These are phyloP conservation scores for Laguncularia racemosa DNA, from an alignment of 345 rosid species.

Conservation along the genomic window DNA sequence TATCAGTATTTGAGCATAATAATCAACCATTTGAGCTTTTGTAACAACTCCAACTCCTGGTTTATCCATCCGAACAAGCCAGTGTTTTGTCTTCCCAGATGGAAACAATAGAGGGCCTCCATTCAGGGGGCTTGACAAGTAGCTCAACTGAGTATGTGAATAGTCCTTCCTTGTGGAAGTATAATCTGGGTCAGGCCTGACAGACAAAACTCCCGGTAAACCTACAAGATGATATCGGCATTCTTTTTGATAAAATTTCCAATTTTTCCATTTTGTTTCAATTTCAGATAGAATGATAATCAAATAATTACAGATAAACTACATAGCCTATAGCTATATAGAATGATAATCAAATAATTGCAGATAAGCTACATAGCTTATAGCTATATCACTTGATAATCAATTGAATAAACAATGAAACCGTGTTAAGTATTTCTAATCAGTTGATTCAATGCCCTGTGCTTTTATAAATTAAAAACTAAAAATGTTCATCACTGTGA, in stretches of 20 bases:
- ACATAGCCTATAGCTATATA: no score
- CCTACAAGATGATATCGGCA: constrained; percentile 29
- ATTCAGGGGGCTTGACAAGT: constrained; percentile 12
- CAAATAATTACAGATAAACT: no score
- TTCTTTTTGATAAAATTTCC: constrained; percentile 1
- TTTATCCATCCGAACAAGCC: constrained; percentile 66
- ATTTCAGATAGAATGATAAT: no score
- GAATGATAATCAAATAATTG: no score
- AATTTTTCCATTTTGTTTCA: neutral
- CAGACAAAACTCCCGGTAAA: constrained; percentile 59
- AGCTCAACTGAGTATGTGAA: constrained; percentile 11
- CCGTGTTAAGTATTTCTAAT: no score
- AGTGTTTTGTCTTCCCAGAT: constrained; percentile 46
- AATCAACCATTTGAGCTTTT: constrained; percentile 93
- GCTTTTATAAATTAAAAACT: no score
- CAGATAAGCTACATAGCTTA: no score
- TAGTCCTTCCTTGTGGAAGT: constrained; percentile 36
- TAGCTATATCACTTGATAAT: no score
- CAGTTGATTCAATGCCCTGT: no score
- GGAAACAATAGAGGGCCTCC: constrained; percentile 44
- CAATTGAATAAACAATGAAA: no score
- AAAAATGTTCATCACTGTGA: no score
- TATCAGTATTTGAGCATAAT: constrained; percentile 55
- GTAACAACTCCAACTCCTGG: constrained; percentile 76
- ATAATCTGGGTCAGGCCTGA: constrained; percentile 51